Percentiles rank a stretch among this genome's conserved stretches.
Conservation (phyloP, 2,329 filamentous ascomycete genomes). For the Verticillium klebahnii region DNA sequence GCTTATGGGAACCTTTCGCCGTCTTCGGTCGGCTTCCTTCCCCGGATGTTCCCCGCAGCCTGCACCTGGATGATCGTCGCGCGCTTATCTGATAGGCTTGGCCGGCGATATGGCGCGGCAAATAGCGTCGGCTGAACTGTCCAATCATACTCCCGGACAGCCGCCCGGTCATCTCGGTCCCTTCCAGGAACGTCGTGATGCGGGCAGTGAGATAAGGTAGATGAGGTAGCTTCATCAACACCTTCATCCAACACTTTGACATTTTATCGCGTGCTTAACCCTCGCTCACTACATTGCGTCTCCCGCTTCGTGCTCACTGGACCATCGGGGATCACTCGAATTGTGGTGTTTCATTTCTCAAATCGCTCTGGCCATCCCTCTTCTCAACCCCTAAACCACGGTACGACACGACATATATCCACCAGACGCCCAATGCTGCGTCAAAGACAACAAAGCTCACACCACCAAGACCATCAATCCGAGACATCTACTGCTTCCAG, state of each 20-base stretch:
- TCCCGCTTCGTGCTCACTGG: background rate
- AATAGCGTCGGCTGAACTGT: background rate
- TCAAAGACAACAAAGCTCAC: conserved; percentile 1
- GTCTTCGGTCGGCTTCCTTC: background rate
- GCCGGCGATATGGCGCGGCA: background rate
- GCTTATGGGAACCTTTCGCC: background rate
- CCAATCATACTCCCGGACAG: background rate
- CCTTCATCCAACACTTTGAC: background rate
- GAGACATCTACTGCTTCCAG: background rate
- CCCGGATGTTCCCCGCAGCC: background rate
- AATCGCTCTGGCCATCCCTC: background rate
- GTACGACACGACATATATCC: background rate
- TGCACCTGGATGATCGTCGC: background rate
- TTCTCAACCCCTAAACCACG: background rate
- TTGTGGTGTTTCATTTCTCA: background rate
- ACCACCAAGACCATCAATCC: background rate
- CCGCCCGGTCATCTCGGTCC: background rate
- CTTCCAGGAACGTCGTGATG: background rate
- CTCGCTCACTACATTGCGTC: background rate
- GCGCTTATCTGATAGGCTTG: background rate
- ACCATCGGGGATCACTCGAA: background rate
- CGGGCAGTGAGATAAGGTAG: background rate
- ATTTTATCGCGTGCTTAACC: background rate
- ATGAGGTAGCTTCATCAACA: background rate
- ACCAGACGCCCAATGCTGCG: background rate